A percentile compares a stretch with the other conserved stretches of the same genome.
These are phyloP conservation scores for Galerina marginata DNA, from an alignment of 768 basidiomycete species.

Conservation along the genomic window DNA sequence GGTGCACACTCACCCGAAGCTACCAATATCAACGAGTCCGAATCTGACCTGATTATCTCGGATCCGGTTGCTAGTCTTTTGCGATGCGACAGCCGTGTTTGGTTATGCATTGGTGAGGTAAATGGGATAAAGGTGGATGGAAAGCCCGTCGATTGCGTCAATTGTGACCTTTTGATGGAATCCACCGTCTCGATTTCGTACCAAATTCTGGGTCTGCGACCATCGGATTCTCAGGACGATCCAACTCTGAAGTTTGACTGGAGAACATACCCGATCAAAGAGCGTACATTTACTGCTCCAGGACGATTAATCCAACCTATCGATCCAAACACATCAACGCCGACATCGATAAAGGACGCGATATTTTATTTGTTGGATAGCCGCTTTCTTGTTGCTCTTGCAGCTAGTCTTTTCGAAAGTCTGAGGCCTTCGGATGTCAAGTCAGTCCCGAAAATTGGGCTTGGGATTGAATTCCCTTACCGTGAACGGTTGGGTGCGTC, in stretches of 20 bases:
- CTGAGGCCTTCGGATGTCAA: too few relatives aligned
- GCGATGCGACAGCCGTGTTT: conserved; percentile 11
- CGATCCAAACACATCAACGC: neutral
- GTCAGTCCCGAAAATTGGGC: too few relatives aligned
- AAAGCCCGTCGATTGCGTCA: conserved; percentile 14
- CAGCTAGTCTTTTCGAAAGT: too few relatives aligned
- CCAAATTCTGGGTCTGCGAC: conserved; percentile 21
- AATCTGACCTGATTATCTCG: conserved; percentile 7
- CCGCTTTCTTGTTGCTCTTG: too few relatives aligned
- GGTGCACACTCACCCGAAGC: too few relatives aligned
- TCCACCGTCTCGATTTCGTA: conserved; percentile 17
- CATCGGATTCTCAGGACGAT: conserved; percentile 22
- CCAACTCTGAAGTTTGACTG: neutral
- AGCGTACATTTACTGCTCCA: conserved; percentile 16
- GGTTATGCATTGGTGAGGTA: conserved; percentile 22
- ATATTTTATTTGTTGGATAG: too few relatives aligned
- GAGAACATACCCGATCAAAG: neutral
- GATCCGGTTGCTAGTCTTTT: conserved; percentile 24
- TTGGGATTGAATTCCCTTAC: too few relatives aligned
- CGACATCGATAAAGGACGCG: too few relatives aligned
- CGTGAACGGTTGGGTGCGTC: too few relatives aligned
- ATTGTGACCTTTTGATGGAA: conserved; percentile 17
- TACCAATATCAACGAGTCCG: neutral
- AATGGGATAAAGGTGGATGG: conserved; percentile 14
- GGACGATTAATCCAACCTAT: conserved; percentile 21